These are phyloP conservation scores for Blastocystis sp. DNA, from an alignment of 352 stramenopile species.

Conservation along the genomic window DNA sequence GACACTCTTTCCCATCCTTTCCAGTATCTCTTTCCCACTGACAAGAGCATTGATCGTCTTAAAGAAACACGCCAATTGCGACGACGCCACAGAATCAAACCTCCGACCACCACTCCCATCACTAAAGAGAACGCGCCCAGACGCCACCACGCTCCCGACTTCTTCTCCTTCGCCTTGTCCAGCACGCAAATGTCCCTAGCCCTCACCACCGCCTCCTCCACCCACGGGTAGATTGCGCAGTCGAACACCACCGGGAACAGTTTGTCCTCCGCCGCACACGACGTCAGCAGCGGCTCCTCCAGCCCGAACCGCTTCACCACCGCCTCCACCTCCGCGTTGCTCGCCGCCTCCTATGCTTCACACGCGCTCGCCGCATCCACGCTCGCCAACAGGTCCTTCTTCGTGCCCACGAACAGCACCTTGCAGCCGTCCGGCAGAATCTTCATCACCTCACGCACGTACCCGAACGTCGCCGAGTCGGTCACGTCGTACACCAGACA, in stretches of 20 bases:
- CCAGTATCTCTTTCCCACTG: not conserved
- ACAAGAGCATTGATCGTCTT: not conserved
- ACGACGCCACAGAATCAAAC: not conserved
- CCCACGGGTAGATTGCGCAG: constrained; percentile 27
- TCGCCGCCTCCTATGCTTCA: not conserved
- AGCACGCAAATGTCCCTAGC: constrained; percentile 38
- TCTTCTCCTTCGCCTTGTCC: not conserved
- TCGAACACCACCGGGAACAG: constrained; percentile 52
- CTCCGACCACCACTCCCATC: constrained; percentile 30
- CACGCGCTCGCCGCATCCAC: not conserved
- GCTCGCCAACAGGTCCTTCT: not conserved
- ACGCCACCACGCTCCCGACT: not conserved
- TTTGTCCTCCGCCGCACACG: not conserved
- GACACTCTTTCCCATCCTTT: not conserved
- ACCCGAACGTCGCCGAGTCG: not conserved
- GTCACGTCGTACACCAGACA: constrained; percentile 31
- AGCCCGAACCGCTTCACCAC: not conserved
- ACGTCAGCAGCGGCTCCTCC: constrained; percentile 33
- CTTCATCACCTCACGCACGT: not conserved
- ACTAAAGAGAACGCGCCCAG: not conserved
- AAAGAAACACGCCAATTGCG: constrained; percentile 45
- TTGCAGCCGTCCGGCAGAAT: not conserved
- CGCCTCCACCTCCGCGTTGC: not conserved
- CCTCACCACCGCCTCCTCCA: not conserved
- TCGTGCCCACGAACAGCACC: constrained; percentile 31